Percentiles rank a stretch among this genome's conserved stretches.
These are phyloP conservation scores for Xylariaceae sp. DNA, from an alignment of 2,329 filamentous ascomycete species.

Conservation along the genomic window DNA sequence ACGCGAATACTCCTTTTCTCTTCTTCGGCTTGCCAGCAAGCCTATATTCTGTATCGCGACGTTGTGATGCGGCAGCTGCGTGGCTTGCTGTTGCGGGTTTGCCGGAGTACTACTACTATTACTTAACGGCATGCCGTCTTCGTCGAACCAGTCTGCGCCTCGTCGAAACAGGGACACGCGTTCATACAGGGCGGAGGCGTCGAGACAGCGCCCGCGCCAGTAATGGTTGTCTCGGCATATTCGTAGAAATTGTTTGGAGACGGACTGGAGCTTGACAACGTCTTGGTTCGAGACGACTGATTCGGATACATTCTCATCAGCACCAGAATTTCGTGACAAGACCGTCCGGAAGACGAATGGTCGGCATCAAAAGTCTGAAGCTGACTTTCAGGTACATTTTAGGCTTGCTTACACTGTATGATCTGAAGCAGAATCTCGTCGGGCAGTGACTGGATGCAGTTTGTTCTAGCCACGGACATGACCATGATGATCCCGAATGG, in stretches of 20 bases:
- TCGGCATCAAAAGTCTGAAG: constrained; percentile 3
- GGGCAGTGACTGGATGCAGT: constrained; percentile 49
- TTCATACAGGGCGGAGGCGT: constrained; percentile 60
- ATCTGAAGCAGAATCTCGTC: constrained; percentile 61
- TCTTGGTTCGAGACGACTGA: constrained; percentile 52
- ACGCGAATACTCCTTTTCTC: constrained; percentile 41
- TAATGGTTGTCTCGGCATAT: constrained; percentile 68
- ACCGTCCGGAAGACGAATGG: neutral
- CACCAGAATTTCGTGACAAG: too few relatives aligned
- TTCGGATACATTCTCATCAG: neutral
- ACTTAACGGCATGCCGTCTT: constrained; percentile 23
- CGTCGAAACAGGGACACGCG: constrained; percentile 47
- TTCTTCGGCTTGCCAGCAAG: constrained; percentile 23
- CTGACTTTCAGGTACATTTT: constrained; percentile 1
- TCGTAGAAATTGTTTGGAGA: constrained; percentile 59
- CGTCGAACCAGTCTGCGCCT: constrained; percentile 35
- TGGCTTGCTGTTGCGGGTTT: constrained; percentile 20
- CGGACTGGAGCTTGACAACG: constrained; percentile 62
- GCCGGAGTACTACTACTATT: too few relatives aligned
- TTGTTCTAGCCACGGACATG: constrained; percentile 21
- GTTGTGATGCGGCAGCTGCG: constrained; percentile 26
- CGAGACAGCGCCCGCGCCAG: constrained; percentile 73
- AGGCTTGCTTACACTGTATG: constrained; percentile 48
- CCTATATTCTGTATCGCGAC: constrained; percentile 25
- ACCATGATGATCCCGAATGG: neutral